Percentiles rank a stretch among this genome's conserved stretches.
phyloP scores from a whole-genome alignment of 108 stramenopile species.

The Thalassiosira profunda region DNA sequence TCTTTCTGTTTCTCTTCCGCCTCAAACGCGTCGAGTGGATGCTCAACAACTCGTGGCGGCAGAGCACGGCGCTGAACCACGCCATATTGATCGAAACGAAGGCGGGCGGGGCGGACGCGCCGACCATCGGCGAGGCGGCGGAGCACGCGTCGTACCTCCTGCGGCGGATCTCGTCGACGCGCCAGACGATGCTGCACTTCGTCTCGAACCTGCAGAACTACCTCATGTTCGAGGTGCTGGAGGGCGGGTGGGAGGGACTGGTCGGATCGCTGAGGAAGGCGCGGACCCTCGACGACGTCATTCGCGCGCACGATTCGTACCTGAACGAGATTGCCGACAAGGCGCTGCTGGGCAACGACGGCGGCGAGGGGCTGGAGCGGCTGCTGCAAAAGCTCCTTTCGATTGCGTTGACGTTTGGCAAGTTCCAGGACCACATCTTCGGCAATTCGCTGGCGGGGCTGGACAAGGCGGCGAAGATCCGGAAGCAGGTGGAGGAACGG shows the following conservation, averaged over 20 bases:
- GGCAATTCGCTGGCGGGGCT: slow-evolving; percentile 62
- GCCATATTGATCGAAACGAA: slow-evolving; percentile 59
- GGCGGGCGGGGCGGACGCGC: slow-evolving; percentile 48
- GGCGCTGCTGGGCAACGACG: slow-evolving; percentile 66
- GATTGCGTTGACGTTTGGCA: slow-evolving; percentile 77
- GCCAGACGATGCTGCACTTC: slow-evolving; percentile 97
- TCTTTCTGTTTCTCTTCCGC: slow-evolving; percentile 94
- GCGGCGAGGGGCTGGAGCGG: slow-evolving; percentile 40
- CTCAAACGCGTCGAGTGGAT: slow-evolving; percentile 95
- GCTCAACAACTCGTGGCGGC: slow-evolving; percentile 94
- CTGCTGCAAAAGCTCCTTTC: slow-evolving; percentile 65
- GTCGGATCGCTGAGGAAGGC: slow-evolving; percentile 69
- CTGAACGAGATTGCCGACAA: slow-evolving; percentile 83
- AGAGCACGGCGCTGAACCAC: slow-evolving; percentile 90
- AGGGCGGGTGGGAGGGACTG: slow-evolving; percentile 92
- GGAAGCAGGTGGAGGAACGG: slow-evolving; percentile 63
- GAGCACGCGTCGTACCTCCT: slow-evolving; percentile 72
- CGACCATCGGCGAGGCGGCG: slow-evolving; percentile 44
- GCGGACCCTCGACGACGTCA: slow-evolving; percentile 88
- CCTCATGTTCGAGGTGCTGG: slow-evolving; percentile 98
- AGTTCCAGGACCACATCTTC: slow-evolving; percentile 83
- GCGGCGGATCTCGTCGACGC: slow-evolving; percentile 90
- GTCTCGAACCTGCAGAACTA: slow-evolving; percentile 96
- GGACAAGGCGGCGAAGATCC: slow-evolving; percentile 62
- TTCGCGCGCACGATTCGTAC: slow-evolving; percentile 93